Conservation (phyloP, 2,329 filamentous ascomycete species). For the Xylaria sp. region DNA sequence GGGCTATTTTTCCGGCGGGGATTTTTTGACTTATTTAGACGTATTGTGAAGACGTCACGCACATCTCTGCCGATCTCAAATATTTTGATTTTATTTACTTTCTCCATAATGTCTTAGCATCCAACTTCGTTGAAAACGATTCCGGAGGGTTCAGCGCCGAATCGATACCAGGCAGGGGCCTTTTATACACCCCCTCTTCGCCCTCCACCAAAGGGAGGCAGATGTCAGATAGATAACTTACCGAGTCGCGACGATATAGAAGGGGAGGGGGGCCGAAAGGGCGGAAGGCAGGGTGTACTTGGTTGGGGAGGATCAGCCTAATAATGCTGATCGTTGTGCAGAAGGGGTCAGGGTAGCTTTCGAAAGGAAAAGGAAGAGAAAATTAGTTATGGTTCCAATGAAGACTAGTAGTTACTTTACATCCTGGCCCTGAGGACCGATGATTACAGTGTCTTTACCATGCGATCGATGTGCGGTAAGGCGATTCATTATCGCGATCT, state of each 20-base stretch:
- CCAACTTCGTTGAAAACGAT: background rate
- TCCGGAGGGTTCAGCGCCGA: background rate
- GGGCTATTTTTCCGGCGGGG: background rate
- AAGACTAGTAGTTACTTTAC: too few species aligned
- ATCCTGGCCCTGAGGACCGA: too few species aligned
- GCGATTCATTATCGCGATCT: too few species aligned
- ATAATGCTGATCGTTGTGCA: too few species aligned
- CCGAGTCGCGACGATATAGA: background rate
- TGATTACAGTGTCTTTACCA: too few species aligned
- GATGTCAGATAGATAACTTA: background rate
- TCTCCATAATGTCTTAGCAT: conserved; percentile 2
- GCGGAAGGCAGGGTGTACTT: too few species aligned
- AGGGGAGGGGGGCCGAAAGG: too few species aligned
- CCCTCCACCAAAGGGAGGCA: background rate
- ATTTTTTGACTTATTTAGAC: conserved; percentile 6
- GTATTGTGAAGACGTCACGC: conserved; percentile 6
- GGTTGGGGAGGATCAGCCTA: conserved; percentile 7
- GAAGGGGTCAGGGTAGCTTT: too few species aligned
- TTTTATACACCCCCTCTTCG: background rate
- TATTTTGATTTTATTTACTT: background rate
- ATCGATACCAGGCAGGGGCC: conserved; percentile 16
- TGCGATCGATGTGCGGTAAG: too few species aligned
- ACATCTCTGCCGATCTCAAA: conserved; percentile 11
- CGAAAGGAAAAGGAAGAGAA: too few species aligned
- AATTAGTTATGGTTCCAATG: too few species aligned